Conservation (phyloP, 331 rosid species). For the Dryas integrifolia region DNA sequence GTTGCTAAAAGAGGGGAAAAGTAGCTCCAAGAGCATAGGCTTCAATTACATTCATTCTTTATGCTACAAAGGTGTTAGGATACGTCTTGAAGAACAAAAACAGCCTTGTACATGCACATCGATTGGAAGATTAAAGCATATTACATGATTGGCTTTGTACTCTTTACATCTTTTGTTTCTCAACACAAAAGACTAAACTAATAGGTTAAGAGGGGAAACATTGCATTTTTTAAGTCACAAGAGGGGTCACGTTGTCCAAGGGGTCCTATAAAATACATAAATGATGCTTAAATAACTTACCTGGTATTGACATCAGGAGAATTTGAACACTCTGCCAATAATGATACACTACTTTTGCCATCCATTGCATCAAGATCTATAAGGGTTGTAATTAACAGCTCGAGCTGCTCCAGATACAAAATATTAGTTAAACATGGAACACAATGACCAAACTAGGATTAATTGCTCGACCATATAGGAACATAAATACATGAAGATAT, state of each 20-base stretch:
- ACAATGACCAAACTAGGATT: conserved; percentile 5
- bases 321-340: conserved; percentile 83
- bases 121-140: conserved; percentile 1
- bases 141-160: not conserved
- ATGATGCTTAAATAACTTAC: conserved; percentile 36
- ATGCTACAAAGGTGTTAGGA: not conserved
- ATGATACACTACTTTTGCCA: conserved; percentile 76
- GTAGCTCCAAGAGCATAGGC: not conserved
- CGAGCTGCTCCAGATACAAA: conserved; percentile 63
- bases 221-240: not conserved
- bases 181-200: not conserved
- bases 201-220: not conserved
- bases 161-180: not conserved
- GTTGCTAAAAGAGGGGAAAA: not conserved
- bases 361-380: conserved; percentile 98
- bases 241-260: not conserved
- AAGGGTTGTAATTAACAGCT: conserved; percentile 78
- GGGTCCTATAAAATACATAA: not conserved
- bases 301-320: conserved; percentile 89
- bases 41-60: not conserved
- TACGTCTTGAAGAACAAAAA: not conserved
- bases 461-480: conserved; percentile 15
- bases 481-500: conserved; percentile 23
- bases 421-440: conserved; percentile 5
- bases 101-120: not conserved